Evolutionary conservation across 192 early-diverging fungal species (phyloP).

Genomic region (Coemansia pectinata): DNA sequence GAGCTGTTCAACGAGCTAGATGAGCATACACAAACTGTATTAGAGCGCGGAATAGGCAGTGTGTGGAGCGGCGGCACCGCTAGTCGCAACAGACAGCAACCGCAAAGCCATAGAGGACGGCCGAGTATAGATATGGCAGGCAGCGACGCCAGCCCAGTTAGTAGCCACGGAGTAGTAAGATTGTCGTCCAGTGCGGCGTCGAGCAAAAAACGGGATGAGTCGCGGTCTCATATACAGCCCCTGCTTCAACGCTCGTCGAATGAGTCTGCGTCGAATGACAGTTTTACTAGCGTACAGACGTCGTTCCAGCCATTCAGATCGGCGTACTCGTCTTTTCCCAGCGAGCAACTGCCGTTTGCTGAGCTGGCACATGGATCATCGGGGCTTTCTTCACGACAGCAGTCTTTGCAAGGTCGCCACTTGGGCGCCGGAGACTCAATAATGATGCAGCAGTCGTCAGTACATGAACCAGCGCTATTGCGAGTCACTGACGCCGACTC

Average conservation of each 20-base stretch:
- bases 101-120: not conserved
- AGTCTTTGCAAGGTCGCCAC: not conserved
- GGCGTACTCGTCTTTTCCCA: constrained; percentile 29
- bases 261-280: constrained; percentile 17
- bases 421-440: not conserved
- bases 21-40: constrained; percentile 1
- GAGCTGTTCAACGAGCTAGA: constrained; percentile 28
- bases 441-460: not conserved
- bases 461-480: constrained; percentile 34
- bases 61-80: constrained; percentile 26
- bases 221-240: not conserved
- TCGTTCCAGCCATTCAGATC: constrained; percentile 36
- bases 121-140: constrained; percentile 1
- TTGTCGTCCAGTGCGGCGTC: constrained; percentile 3
- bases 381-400: constrained; percentile 5
- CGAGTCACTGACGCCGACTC: constrained; percentile 11
- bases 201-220: not conserved
- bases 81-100: not conserved
- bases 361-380: not conserved
- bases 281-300: constrained; percentile 24
- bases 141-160: constrained; percentile 3
- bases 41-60: constrained; percentile 29
- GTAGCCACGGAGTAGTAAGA: constrained; percentile 4
- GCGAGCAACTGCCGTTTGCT: constrained; percentile 6
- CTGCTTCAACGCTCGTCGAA: not conserved